Evolutionary conservation across 768 basidiomycete species (phyloP), one percentile per base, ranked within the genome.

Genomic region (Suillus luteus): DNA sequence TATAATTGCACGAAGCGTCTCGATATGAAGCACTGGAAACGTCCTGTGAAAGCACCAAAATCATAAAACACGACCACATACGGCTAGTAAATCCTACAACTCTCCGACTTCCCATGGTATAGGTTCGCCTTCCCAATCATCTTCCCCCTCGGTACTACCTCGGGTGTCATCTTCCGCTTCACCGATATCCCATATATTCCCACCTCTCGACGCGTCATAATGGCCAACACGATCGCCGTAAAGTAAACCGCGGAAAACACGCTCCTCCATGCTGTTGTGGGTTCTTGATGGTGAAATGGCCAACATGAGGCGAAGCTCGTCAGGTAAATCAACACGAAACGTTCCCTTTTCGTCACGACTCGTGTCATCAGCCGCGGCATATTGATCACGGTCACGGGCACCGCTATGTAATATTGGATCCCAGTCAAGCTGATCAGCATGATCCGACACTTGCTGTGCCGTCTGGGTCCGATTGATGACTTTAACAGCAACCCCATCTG

Each of bases 51-150:
- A 46, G 68, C 61, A 66, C 61, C 15, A 57, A 62, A 67, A 62
- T 58, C 59, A 63, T 38, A 71, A 64, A 62, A 66, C 65, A 68
- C 67, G 69, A 69, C 60, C 72, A 76, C 77, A 74, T 73, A 75
- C 69, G 65, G 63, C 54, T 63, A 58, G 27, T 60, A 46, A 64
- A 62, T 60, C 63, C 76, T 82, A 92, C 75, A 93, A 69, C 69
- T 92, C 92, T 60, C 86, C 92, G 10, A 85, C 81, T 75, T 90
- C 90, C 92, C 92, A 93, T 64, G 91, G 88, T 41, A 92, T 82
- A 43, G 89, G 88, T 74, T 92, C 91, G 41, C 89, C 86, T 75
- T 92, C 92, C 92, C 92, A 93, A 66, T 78, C 78, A 55, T 77
- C 78, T 66, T 89, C 88, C 49, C 84, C 83, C 69, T 85, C 86